Conservation (phyloP, 2,329 filamentous ascomycete species). For the Alternaria ethzedia region DNA sequence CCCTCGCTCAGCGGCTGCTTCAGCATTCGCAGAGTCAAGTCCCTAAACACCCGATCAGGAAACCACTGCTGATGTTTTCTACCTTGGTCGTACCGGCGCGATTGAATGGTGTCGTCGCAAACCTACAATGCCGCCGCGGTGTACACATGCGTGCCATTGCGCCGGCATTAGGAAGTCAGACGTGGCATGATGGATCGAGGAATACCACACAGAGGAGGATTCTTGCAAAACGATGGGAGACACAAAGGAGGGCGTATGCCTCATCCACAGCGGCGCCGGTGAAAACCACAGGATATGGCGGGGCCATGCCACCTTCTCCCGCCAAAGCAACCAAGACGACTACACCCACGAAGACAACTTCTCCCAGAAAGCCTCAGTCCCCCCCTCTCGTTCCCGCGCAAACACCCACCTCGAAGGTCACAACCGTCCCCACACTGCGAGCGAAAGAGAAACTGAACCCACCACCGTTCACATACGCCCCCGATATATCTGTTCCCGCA, state of each 20-base stretch:
- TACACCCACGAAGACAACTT: constrained; percentile 1
- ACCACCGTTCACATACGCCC: constrained; percentile 74
- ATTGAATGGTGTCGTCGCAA: constrained; percentile 1
- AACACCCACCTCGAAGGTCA: not conserved
- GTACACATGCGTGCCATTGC: constrained; percentile 6
- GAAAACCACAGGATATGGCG: constrained; percentile 9
- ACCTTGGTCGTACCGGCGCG: constrained; percentile 1
- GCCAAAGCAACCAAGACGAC: constrained; percentile 12
- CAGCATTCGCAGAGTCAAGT: not conserved
- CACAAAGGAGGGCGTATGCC: constrained; percentile 3
- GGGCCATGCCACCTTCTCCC: constrained; percentile 5
- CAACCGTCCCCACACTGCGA: constrained; percentile 10
- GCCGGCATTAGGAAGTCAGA: constrained; percentile 13
- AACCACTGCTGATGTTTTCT: constrained; percentile 25
- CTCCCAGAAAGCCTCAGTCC: not conserved
- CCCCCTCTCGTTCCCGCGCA: constrained; percentile 1
- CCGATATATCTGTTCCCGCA: constrained; percentile 68
- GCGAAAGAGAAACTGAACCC: constrained; percentile 65
- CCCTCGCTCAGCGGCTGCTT: not conserved
- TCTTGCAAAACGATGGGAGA: not conserved
- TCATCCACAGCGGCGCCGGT: constrained; percentile 10
- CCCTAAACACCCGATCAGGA: constrained; percentile 20
- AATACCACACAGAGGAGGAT: not conserved
- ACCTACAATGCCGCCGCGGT: constrained; percentile 16
- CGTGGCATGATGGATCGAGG: constrained; percentile 8